A percentile compares a stretch with the other conserved stretches of the same genome.
phyloP scores from a whole-genome alignment of 176 grass and related monocot species.

The Bromus sterilis region DNA sequence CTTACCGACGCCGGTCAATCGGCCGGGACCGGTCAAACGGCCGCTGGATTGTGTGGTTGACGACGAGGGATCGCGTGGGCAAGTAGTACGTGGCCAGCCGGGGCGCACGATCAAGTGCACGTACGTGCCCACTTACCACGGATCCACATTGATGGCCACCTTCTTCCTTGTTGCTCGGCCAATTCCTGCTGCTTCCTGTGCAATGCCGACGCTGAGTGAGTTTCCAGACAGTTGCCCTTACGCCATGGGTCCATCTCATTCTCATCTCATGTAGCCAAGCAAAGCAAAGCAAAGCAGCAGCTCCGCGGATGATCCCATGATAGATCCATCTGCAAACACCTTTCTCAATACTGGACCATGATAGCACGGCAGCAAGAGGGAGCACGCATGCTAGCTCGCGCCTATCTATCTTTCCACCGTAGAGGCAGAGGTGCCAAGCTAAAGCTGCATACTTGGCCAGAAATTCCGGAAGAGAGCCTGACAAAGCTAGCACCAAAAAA shows the following conservation, averaged over 20 bases:
- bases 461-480: background rate
- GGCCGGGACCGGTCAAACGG: background rate
- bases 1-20: constrained; percentile 5
- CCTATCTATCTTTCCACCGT: background rate
- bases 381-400: background rate
- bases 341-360: background rate
- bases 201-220: background rate
- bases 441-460: constrained; percentile 8
- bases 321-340: background rate
- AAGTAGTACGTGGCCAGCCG: background rate
- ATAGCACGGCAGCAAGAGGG: background rate
- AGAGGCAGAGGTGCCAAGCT: background rate
- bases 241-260: too few relatives aligned
- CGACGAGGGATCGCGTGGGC: background rate
- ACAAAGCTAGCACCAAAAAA: background rate
- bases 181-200: background rate
- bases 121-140: background rate
- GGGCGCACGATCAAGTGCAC: background rate
- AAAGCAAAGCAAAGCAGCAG: too few relatives aligned
- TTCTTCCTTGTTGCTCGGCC: background rate
- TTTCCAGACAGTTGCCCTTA: too few relatives aligned
- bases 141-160: background rate
- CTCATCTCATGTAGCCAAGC: background rate
- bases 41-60: background rate
- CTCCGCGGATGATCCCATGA: background rate